Percentiles rank a stretch among this genome's conserved stretches.
Evolutionary conservation across 805 yeast species (phyloP).

Genomic region (Wickerhamiella allomyrinae): DNA sequence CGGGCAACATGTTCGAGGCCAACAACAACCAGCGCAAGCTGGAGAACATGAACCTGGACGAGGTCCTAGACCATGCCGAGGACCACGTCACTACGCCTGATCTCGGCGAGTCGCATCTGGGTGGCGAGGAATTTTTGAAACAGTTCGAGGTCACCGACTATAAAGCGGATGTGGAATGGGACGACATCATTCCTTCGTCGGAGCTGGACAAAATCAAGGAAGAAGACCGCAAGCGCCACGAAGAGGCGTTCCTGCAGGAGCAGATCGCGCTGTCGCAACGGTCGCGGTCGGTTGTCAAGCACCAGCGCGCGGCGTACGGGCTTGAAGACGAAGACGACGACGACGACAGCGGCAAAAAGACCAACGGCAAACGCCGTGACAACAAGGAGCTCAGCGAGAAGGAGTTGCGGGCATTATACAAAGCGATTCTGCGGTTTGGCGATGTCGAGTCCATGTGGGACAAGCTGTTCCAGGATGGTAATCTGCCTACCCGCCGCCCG

Average conservation of each 20-base stretch:
- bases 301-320: conserved; percentile 60
- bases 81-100: conserved; percentile 95
- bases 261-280: conserved; percentile 80
- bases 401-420: conserved; percentile 74
- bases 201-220: conserved; percentile 80
- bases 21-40: conserved; percentile 86
- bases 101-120: conserved; percentile 90
- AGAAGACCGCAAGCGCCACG: conserved; percentile 74
- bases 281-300: conserved; percentile 59
- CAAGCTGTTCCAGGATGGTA: conserved; percentile 77
- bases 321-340: conserved; percentile 27
- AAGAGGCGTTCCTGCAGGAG: conserved; percentile 74
- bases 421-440: conserved; percentile 70
- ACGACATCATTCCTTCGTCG: conserved; percentile 93
- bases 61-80: conserved; percentile 91
- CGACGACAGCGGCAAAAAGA: conserved; percentile 13
- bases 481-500: conserved; percentile 70
- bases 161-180: conserved; percentile 98
- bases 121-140: conserved; percentile 92
- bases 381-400: conserved; percentile 57
- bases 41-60: conserved; percentile 90
- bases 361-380: conserved; percentile 27
- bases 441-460: conserved; percentile 64
- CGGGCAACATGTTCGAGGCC: conserved; percentile 96
- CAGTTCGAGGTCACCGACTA: conserved; percentile 98